phyloP scores from a whole-genome alignment of 768 basidiomycete genomes.

The Holtermannia corniformis region DNA sequence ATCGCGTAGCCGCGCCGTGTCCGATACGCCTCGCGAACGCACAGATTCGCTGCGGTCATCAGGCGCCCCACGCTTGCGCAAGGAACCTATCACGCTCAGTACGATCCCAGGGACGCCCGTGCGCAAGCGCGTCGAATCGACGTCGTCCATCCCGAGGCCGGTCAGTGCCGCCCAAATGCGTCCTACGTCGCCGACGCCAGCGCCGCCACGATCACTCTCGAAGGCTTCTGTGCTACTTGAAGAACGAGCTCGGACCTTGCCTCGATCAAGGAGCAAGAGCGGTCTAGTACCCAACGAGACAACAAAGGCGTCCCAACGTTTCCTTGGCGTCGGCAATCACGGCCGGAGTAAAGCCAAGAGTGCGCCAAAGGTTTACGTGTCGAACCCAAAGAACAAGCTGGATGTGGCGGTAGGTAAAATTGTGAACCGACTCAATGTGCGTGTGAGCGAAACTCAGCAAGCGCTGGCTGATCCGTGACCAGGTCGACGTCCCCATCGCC shows the following conservation, averaged over 20 bases:
- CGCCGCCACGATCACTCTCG: not conserved
- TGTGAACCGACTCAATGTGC: slow-evolving; percentile 72
- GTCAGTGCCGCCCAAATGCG: not conserved
- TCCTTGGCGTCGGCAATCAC: not conserved
- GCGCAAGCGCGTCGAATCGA: not conserved
- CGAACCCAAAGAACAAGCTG: slow-evolving; percentile 81
- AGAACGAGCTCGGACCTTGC: not conserved
- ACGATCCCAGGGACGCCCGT: not conserved
- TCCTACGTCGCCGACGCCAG: not conserved
- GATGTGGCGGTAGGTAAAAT: slow-evolving; percentile 89
- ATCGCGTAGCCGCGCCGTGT: slow-evolving; percentile 4
- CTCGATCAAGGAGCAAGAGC: slow-evolving; percentile 4
- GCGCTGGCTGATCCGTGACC: not conserved
- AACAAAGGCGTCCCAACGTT: not conserved
- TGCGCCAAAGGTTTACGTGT: slow-evolving; percentile 62
- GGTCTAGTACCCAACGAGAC: not conserved
- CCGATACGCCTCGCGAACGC: slow-evolving; percentile 8
- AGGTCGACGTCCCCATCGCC: slow-evolving; percentile 34
- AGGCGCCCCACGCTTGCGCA: not conserved
- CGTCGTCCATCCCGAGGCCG: not conserved
- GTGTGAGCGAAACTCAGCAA: not conserved
- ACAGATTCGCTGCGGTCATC: not conserved
- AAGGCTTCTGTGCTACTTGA: not conserved
- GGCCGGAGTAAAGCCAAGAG: no score
- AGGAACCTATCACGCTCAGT: not conserved